Evolutionary conservation across 2,329 filamentous ascomycete species (phyloP).

Genomic region (Allantophomopsis lycopodina): DNA sequence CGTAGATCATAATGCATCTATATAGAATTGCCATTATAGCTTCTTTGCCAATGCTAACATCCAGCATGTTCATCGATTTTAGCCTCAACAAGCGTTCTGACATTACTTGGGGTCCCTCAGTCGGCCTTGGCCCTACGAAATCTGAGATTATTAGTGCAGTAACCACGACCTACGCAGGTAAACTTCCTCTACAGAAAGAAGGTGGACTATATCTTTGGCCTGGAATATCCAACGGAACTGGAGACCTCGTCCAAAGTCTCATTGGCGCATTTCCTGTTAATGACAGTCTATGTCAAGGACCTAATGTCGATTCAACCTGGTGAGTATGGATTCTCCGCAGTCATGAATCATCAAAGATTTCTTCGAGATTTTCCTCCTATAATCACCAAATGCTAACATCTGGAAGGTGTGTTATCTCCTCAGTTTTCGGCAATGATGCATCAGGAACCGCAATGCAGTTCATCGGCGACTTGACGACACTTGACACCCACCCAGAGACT

Average conservation of each 20-base stretch:
- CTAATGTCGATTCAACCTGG: slow-evolving; percentile 10
- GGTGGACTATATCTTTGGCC: slow-evolving; percentile 14
- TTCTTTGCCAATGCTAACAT: neutral
- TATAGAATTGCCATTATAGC: neutral
- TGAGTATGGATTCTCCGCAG: too few species aligned
- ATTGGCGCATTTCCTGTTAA: slow-evolving; percentile 10
- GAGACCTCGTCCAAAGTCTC: slow-evolving; percentile 10
- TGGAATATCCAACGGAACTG: slow-evolving; percentile 13
- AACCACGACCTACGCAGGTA: slow-evolving; percentile 14
- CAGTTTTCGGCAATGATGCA: slow-evolving; percentile 11
- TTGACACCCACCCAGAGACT: slow-evolving; percentile 9
- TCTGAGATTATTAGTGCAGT: slow-evolving; percentile 9
- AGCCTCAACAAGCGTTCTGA: neutral
- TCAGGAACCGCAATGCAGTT: slow-evolving; percentile 8
- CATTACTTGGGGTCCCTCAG: neutral
- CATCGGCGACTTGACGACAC: slow-evolving; percentile 9
- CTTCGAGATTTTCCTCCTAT: too few species aligned
- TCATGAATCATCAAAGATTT: too few species aligned
- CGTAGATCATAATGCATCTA: too few species aligned
- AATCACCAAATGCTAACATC: too few species aligned
- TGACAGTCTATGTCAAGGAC: slow-evolving; percentile 10
- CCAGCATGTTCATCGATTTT: neutral
- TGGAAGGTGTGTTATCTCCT: slow-evolving; percentile 10
- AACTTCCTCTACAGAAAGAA: slow-evolving; percentile 10
- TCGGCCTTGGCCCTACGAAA: neutral